Percentiles rank a stretch among this genome's conserved stretches.
Conservation (phyloP, 2,329 filamentous ascomycete species). For the Pyricularia pennisetigena region DNA sequence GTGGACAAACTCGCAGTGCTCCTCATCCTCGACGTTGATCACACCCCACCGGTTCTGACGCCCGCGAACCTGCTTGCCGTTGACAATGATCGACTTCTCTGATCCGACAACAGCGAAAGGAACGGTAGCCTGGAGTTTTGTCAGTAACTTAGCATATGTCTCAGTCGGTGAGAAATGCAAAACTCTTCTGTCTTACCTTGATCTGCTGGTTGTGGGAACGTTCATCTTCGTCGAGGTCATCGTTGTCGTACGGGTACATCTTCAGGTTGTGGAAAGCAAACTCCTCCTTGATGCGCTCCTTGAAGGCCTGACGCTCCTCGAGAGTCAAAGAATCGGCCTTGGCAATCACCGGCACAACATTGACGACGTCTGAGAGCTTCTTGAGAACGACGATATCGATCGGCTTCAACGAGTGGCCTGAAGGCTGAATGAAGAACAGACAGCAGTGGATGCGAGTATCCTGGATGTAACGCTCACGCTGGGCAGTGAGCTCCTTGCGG, state of each 20-base stretch:
- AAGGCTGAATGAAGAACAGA: conserved; percentile 98
- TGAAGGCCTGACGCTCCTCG: conserved; percentile 93
- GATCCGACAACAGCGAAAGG: conserved; percentile 97
- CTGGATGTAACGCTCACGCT: conserved; percentile 98
- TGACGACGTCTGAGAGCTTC: conserved; percentile 98
- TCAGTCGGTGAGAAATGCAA: not conserved
- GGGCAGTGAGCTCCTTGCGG: conserved; percentile 96
- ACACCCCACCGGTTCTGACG: conserved; percentile 99
- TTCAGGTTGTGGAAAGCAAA: conserved; percentile 99
- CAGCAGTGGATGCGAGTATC: conserved; percentile 99
- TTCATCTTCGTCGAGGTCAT: conserved; percentile 97
- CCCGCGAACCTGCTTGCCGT: conserved; percentile 92
- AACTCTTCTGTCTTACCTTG: conserved; percentile 54
- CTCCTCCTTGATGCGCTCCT: conserved; percentile 99
- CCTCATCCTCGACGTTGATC: conserved; percentile 99
- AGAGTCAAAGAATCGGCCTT: conserved; percentile 95
- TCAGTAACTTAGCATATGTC: too few relatives aligned
- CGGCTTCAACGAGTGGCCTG: conserved; percentile 94
- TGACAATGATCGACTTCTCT: conserved; percentile 95
- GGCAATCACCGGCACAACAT: conserved; percentile 96
- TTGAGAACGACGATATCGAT: conserved; percentile 99
- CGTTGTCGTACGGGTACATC: conserved; percentile 99
- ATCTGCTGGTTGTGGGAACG: conserved; percentile 87
- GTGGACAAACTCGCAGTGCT: conserved; percentile 98
- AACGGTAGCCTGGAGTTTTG: conserved; percentile 61